A percentile compares a stretch with the other conserved stretches of the same genome.
These are phyloP conservation scores for Pichia sp. DNA, from an alignment of 1,139 yeast genomes.

Conservation along the genomic window DNA sequence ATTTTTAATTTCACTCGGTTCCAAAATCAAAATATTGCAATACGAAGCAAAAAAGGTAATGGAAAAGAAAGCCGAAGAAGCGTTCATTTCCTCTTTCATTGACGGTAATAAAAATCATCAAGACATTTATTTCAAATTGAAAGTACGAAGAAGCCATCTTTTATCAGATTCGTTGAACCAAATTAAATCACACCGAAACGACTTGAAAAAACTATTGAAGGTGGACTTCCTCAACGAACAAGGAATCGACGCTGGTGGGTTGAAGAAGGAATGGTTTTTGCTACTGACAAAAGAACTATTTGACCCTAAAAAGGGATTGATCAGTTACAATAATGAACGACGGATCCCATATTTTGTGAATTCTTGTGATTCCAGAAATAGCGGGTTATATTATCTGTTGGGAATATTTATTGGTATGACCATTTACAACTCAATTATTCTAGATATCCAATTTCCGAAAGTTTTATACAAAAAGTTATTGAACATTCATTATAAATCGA, in stretches of 20 bases:
- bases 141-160: slow-evolving; percentile 58
- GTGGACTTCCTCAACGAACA: slow-evolving; percentile 82
- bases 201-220: slow-evolving; percentile 64
- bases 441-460: slow-evolving; percentile 70
- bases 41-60: slow-evolving; percentile 76
- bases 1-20: slow-evolving; percentile 70
- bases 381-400: slow-evolving; percentile 59
- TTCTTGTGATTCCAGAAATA: slow-evolving; percentile 4
- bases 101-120: slow-evolving; percentile 42
- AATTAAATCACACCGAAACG: slow-evolving; percentile 48
- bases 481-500: slow-evolving; percentile 32
- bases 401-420: slow-evolving; percentile 89
- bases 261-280: slow-evolving; percentile 88
- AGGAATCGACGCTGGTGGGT: slow-evolving; percentile 93
- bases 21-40: slow-evolving; percentile 72
- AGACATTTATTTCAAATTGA: slow-evolving; percentile 61
- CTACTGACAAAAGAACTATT: slow-evolving; percentile 63
- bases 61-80: slow-evolving; percentile 87
- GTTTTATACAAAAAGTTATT: slow-evolving; percentile 71
- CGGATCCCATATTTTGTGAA: slow-evolving; percentile 67
- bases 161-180: slow-evolving; percentile 70
- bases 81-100: slow-evolving; percentile 63
- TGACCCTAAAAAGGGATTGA: slow-evolving; percentile 55
- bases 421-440: slow-evolving; percentile 78
- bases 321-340: slow-evolving; percentile 59